phyloP scores from a whole-genome alignment of 1,284 basidiomycete species.

The Spongispora temasekensis region DNA sequence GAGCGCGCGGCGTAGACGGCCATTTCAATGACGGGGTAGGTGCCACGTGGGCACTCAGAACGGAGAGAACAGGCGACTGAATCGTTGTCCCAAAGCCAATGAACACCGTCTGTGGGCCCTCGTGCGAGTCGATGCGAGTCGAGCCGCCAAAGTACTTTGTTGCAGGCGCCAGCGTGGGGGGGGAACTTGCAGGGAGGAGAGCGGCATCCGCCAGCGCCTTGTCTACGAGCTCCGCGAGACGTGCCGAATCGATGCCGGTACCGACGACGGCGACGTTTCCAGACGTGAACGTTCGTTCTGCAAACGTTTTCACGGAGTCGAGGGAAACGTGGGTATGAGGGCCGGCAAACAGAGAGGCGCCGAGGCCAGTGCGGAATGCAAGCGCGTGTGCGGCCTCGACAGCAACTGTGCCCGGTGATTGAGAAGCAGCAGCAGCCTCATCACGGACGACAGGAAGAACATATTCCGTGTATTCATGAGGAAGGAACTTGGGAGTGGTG shows the following conservation, averaged over 20 bases:
- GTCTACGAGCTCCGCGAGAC: conserved; percentile 72
- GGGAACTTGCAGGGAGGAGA: conserved; percentile 41
- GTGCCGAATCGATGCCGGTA: conserved; percentile 76
- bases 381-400: conserved; percentile 84
- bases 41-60: conserved; percentile 78
- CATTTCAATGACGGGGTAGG: conserved; percentile 81
- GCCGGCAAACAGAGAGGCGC: conserved; percentile 82
- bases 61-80: conserved; percentile 69
- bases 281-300: conserved; percentile 70
- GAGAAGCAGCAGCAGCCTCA: conserved; percentile 67
- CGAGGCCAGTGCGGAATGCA: conserved; percentile 91
- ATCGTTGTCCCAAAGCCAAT: conserved; percentile 78
- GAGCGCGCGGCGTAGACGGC: conserved; percentile 56
- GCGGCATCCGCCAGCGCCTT: conserved; percentile 59
- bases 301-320: conserved; percentile 73
- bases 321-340: conserved; percentile 66
- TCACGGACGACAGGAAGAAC: conserved; percentile 76
- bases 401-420: conserved; percentile 65
- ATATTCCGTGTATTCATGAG: conserved; percentile 86
- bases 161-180: conserved; percentile 42
- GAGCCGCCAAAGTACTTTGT: conserved; percentile 85
- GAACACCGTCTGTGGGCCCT: conserved; percentile 74
- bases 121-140: conserved; percentile 65
- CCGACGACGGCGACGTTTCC: conserved; percentile 85
- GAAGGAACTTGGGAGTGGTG: conserved; percentile 79